Conservation (phyloP, 2,329 filamentous ascomycete genomes). For the Coleophoma crateriformis region DNA sequence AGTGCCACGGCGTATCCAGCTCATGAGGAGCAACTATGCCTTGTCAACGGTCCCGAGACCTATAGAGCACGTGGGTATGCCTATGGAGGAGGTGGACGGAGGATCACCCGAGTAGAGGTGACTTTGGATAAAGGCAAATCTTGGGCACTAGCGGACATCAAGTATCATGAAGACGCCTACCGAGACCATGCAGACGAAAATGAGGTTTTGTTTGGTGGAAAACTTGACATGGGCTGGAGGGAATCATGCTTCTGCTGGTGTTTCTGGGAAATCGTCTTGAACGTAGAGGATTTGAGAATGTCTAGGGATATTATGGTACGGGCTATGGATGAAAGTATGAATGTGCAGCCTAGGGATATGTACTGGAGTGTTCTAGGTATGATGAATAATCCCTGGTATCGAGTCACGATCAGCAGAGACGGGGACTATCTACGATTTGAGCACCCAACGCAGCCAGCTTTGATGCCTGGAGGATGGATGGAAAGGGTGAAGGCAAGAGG, state of each 20-base stretch:
- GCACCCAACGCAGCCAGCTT: constrained; percentile 77
- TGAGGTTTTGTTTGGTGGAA: constrained; percentile 67
- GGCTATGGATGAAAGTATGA: constrained; percentile 87
- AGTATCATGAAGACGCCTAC: constrained; percentile 83
- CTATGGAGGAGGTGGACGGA: constrained; percentile 80
- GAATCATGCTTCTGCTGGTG: constrained; percentile 88
- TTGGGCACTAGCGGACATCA: constrained; percentile 72
- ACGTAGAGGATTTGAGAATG: constrained; percentile 52
- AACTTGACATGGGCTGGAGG: constrained; percentile 74
- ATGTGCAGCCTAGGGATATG: constrained; percentile 84
- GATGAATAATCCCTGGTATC: constrained; percentile 98
- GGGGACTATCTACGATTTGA: constrained; percentile 66
- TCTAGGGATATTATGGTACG: constrained; percentile 74
- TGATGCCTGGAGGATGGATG: constrained; percentile 87
- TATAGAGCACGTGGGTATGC: constrained; percentile 78
- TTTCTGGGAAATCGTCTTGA: constrained; percentile 75
- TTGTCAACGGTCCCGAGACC: constrained; percentile 39
- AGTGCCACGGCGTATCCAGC: constrained; percentile 75
- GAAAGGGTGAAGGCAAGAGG: constrained; percentile 79
- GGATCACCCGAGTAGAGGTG: constrained; percentile 77
- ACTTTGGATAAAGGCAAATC: constrained; percentile 77
- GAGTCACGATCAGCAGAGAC: constrained; percentile 70
- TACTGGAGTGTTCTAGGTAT: constrained; percentile 94
- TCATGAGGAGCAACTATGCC: constrained; percentile 62
- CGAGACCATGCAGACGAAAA: constrained; percentile 52